A percentile compares a stretch with the other conserved stretches of the same genome.
phyloP scores from a whole-genome alignment of 345 rosid genomes.

The Eucalyptus erythrocorys region DNA sequence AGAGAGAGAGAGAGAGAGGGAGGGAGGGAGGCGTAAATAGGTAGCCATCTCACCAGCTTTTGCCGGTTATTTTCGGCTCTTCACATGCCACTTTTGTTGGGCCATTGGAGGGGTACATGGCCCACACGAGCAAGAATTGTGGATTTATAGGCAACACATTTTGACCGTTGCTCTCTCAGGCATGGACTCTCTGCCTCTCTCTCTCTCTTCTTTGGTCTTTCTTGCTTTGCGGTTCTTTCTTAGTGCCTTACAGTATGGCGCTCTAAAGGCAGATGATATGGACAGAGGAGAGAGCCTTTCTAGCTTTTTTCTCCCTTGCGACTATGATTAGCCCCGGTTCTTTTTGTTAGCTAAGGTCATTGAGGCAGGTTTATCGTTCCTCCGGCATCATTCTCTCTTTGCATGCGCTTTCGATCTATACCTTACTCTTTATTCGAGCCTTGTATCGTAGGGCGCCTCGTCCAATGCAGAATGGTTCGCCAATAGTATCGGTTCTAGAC shows the following conservation, averaged over 20 bases:
- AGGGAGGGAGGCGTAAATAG: not conserved
- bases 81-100: not conserved
- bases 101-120: not conserved
- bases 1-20: no score
- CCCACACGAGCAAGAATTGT: not conserved
- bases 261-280: not conserved
- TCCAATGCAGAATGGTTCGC: not conserved
- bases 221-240: not conserved
- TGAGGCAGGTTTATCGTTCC: not conserved
- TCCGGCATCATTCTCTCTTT: not conserved
- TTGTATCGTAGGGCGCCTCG: not conserved
- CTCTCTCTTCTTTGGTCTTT: not conserved
- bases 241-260: not conserved
- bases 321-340: not conserved
- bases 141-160: not conserved
- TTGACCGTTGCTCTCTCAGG: not conserved
- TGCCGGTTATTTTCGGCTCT: not conserved
- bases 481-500: not conserved
- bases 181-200: not conserved
- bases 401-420: not conserved
- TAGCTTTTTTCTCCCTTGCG: not conserved
- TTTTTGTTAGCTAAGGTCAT: not conserved
- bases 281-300: not conserved
- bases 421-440: not conserved
- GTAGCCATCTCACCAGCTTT: not conserved